phyloP scores from a whole-genome alignment of 2,329 filamentous ascomycete species.

The Botrytis squamosa region DNA sequence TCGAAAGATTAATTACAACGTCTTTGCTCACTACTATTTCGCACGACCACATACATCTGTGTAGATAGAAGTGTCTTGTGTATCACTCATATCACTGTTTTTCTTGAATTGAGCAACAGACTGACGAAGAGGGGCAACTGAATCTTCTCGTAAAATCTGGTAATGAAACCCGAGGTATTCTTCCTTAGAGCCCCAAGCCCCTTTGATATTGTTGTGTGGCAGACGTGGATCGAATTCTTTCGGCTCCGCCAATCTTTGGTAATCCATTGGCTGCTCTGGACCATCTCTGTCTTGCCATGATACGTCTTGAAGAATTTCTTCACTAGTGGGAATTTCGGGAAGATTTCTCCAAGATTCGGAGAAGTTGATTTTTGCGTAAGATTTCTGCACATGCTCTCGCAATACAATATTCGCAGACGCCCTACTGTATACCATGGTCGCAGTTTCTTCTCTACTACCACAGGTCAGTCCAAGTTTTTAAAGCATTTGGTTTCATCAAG shows the following conservation, averaged over 20 bases:
- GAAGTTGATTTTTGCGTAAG: slow-evolving; percentile 12
- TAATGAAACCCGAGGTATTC: slow-evolving; percentile 74
- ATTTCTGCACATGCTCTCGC: slow-evolving; percentile 18
- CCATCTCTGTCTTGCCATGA: background rate
- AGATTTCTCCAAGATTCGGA: slow-evolving; percentile 39
- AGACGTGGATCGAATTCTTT: slow-evolving; percentile 17
- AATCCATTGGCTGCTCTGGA: slow-evolving; percentile 28
- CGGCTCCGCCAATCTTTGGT: slow-evolving; percentile 28
- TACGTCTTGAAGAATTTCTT: slow-evolving; percentile 48
- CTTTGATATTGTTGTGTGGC: slow-evolving; percentile 53
- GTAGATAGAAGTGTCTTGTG: slow-evolving; percentile 61
- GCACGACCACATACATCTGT: slow-evolving; percentile 54
- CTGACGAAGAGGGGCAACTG: slow-evolving; percentile 64
- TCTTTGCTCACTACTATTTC: background rate
- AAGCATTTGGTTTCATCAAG: background rate
- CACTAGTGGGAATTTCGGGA: slow-evolving; percentile 55
- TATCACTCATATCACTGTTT: slow-evolving; percentile 57
- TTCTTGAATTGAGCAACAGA: slow-evolving; percentile 58
- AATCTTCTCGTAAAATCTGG: slow-evolving; percentile 72
- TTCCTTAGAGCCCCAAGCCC: slow-evolving; percentile 58
- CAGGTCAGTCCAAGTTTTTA: background rate
- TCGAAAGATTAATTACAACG: background rate
- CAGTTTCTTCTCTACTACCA: background rate
- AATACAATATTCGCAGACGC: background rate
- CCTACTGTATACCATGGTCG: slow-evolving; percentile 1